phyloP scores from a whole-genome alignment of 2,329 filamentous ascomycete genomes.

The Arthrobotrys megalospora region DNA sequence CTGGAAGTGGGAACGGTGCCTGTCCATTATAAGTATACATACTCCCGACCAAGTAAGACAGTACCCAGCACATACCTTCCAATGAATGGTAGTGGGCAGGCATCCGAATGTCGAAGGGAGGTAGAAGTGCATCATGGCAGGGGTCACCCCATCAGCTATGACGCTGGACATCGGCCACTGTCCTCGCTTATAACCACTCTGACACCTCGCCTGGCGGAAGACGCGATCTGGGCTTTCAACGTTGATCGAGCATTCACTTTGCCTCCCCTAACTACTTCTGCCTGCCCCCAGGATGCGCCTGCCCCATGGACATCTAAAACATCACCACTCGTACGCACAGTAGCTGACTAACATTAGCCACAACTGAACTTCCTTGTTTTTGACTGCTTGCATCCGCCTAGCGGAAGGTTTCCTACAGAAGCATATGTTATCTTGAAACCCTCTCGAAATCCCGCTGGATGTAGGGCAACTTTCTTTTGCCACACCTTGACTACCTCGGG shows the following conservation, averaged over 20 bases:
- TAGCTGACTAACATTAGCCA: slow-evolving; percentile 14
- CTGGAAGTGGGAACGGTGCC: slow-evolving; percentile 21
- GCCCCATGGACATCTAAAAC: not conserved
- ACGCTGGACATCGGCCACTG: slow-evolving; percentile 17
- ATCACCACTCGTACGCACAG: not conserved
- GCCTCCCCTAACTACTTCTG: slow-evolving; percentile 4
- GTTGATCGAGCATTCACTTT: slow-evolving; percentile 21
- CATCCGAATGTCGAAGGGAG: not conserved
- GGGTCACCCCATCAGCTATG: slow-evolving; percentile 16
- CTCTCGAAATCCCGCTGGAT: slow-evolving; percentile 43
- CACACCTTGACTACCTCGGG: slow-evolving; percentile 52
- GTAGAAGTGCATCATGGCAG: slow-evolving; percentile 6
- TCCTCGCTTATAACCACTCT: slow-evolving; percentile 4
- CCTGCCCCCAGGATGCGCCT: not conserved
- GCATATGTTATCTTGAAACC: slow-evolving; percentile 26
- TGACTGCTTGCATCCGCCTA: slow-evolving; percentile 40
- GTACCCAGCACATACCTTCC: no score
- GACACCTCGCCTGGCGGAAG: slow-evolving; percentile 13
- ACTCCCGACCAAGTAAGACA: no score
- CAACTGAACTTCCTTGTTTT: slow-evolving; percentile 2
- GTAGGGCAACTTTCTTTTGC: slow-evolving; percentile 1
- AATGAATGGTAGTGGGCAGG: not conserved
- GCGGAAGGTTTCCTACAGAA: slow-evolving; percentile 24
- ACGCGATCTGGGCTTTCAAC: slow-evolving; percentile 17
- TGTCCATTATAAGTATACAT: not conserved